These are phyloP conservation scores for Thelephora ganbajun DNA, from an alignment of 768 basidiomycete species.

Conservation along the genomic window DNA sequence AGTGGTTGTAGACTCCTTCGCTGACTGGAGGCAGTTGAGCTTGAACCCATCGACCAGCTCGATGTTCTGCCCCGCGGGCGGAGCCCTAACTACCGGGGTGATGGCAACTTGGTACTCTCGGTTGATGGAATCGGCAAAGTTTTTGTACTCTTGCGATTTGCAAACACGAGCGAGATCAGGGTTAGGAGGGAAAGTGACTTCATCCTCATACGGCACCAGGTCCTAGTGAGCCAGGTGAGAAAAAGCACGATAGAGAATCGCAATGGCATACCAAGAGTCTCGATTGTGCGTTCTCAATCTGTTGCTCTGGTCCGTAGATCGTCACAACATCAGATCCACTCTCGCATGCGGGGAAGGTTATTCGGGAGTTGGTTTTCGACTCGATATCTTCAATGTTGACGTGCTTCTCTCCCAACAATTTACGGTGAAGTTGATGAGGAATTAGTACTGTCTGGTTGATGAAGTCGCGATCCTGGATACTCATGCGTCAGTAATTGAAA, in stretches of 20 bases:
- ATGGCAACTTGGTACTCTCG: conserved; percentile 89
- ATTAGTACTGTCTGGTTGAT: conserved; percentile 88
- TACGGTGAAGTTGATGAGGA: conserved; percentile 90
- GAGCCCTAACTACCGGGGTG: conserved; percentile 57
- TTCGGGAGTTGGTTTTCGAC: conserved; percentile 85
- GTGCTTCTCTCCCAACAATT: conserved; percentile 86
- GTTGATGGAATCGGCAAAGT: conserved; percentile 84
- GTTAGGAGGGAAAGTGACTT: conserved; percentile 80
- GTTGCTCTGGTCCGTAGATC: conserved; percentile 95
- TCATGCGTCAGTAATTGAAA: not conserved
- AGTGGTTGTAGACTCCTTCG: conserved; percentile 83
- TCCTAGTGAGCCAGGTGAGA: conserved; percentile 37
- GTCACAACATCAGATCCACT: conserved; percentile 87
- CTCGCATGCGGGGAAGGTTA: conserved; percentile 89
- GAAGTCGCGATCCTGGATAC: conserved; percentile 83
- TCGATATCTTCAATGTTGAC: conserved; percentile 98
- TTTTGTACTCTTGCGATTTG: conserved; percentile 66
- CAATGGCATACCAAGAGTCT: conserved; percentile 69
- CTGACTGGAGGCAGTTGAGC: conserved; percentile 89
- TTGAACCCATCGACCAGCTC: conserved; percentile 54
- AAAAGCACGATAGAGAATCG: not conserved
- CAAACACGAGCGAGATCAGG: conserved; percentile 66
- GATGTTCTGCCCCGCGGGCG: conserved; percentile 31
- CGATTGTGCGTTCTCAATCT: conserved; percentile 91
- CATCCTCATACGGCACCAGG: conserved; percentile 92